Evolutionary conservation across 371 early-diverging fungal species (phyloP).

Genomic region (Saksenaea oblongispora): DNA sequence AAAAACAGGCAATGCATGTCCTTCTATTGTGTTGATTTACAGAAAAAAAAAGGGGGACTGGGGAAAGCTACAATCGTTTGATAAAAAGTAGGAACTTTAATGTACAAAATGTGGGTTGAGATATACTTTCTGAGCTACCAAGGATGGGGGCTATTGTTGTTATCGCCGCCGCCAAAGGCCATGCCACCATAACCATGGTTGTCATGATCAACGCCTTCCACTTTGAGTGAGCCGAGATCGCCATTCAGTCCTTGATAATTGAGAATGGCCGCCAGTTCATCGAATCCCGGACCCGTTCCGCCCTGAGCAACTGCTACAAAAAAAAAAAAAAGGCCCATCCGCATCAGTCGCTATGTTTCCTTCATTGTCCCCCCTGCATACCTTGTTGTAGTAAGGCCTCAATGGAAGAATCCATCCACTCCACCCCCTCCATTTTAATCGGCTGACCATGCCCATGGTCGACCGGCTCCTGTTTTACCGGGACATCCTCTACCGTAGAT

Average conservation of each 20-base stretch:
- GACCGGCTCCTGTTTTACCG: neutral
- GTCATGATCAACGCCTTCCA: constrained; percentile 7
- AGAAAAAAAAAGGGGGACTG: neutral
- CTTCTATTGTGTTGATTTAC: neutral
- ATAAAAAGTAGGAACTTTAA: neutral
- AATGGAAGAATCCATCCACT: constrained; percentile 1
- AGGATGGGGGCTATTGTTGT: constrained; percentile 7
- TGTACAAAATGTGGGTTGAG: constrained; percentile 12
- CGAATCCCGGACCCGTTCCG: constrained; percentile 5
- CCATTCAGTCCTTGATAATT: constrained; percentile 6
- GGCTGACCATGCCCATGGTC: neutral
- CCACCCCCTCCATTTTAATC: constrained; percentile 9
- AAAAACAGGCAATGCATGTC: too few species aligned
- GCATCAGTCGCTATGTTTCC: too few species aligned
- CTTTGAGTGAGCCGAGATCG: constrained; percentile 4
- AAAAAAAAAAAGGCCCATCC: too few species aligned
- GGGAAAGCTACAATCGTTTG: neutral
- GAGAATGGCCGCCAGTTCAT: constrained; percentile 21
- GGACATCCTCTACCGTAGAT: neutral
- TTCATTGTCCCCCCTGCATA: too few species aligned
- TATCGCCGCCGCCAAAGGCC: constrained; percentile 14
- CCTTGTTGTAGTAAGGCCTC: constrained; percentile 13
- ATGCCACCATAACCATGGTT: constrained; percentile 4
- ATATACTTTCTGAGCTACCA: constrained; percentile 2
- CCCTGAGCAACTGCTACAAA: constrained; percentile 5